Evolutionary conservation across 192 early-diverging fungal genomes (phyloP).

Genomic region (Podila epicladia): DNA sequence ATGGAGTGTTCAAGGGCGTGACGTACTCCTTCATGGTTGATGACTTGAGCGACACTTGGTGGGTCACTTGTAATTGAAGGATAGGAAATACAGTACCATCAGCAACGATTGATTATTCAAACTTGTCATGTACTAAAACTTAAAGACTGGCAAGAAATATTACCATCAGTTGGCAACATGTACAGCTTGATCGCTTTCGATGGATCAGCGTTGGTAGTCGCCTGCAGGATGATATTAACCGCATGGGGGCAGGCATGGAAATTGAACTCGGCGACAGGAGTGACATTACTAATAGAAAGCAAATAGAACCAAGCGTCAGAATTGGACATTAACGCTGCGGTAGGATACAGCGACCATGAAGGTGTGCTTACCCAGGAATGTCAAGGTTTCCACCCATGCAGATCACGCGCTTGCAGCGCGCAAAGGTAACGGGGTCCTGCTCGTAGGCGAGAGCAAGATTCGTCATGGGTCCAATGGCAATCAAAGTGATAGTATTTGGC

Average conservation of each 20-base stretch:
- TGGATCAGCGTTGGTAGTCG: conserved; percentile 40
- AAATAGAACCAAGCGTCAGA: conserved; percentile 1
- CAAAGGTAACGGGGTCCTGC: conserved; percentile 54
- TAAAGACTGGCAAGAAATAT: neutral
- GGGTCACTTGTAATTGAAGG: conserved; percentile 20
- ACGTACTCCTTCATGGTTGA: conserved; percentile 26
- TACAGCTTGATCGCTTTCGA: conserved; percentile 37
- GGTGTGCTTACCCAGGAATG: conserved; percentile 14
- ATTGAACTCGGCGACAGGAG: conserved; percentile 61
- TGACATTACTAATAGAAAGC: conserved; percentile 36
- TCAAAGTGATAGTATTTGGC: conserved; percentile 55
- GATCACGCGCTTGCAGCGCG: conserved; percentile 56
- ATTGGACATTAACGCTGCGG: neutral
- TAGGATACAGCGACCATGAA: too few species aligned
- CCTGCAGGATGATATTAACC: conserved; percentile 44
- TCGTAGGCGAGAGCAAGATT: conserved; percentile 58
- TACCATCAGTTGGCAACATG: conserved; percentile 62
- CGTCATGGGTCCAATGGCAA: conserved; percentile 61
- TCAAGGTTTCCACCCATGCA: conserved; percentile 56
- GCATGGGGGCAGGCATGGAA: conserved; percentile 56
- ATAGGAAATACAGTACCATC: neutral
- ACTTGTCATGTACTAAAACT: conserved; percentile 5
- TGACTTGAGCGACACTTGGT: conserved; percentile 16
- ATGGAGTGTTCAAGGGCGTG: conserved; percentile 21
- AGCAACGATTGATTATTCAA: conserved; percentile 4